Conservation (phyloP, 768 basidiomycete species). For the Boletus bicolor region DNA sequence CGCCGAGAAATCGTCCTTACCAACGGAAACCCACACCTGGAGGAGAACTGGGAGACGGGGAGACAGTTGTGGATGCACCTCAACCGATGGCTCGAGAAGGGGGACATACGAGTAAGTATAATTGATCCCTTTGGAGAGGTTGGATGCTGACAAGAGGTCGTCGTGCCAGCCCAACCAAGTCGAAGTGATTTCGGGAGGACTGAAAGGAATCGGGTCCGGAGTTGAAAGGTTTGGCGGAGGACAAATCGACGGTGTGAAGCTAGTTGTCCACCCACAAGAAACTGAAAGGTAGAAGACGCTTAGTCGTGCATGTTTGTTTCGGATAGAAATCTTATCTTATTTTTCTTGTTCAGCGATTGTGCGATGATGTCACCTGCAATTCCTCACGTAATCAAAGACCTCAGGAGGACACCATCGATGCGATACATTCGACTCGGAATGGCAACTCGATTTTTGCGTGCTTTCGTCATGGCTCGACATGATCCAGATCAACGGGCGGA, state of each 20-base stretch:
- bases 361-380: slow-evolving; percentile 12
- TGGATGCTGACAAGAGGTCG: background rate
- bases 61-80: slow-evolving; percentile 30
- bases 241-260: slow-evolving; percentile 43
- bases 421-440: slow-evolving; percentile 30
- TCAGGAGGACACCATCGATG: slow-evolving; percentile 31
- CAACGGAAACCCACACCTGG: slow-evolving; percentile 32
- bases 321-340: slow-evolving; percentile 27
- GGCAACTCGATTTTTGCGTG: slow-evolving; percentile 30
- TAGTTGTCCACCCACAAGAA: slow-evolving; percentile 44
- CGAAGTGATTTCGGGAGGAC: slow-evolving; percentile 40
- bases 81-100: slow-evolving; percentile 28
- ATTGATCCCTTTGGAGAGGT: background rate
- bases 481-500: slow-evolving; percentile 26
- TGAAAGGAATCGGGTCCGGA: slow-evolving; percentile 41
- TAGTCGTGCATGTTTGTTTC: slow-evolving; percentile 17
- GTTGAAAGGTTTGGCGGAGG: slow-evolving; percentile 40
- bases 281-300: slow-evolving; percentile 34
- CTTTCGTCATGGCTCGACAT: slow-evolving; percentile 31
- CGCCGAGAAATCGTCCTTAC: slow-evolving; percentile 30
- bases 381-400: slow-evolving; percentile 24
- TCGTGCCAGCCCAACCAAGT: slow-evolving; percentile 40
- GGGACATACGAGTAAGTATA: slow-evolving; percentile 30
- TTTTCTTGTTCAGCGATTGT: slow-evolving; percentile 22
- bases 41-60: slow-evolving; percentile 35